These are phyloP conservation scores for Takashimella tepidaria DNA, from an alignment of 1,284 basidiomycete genomes.

Conservation along the genomic window DNA sequence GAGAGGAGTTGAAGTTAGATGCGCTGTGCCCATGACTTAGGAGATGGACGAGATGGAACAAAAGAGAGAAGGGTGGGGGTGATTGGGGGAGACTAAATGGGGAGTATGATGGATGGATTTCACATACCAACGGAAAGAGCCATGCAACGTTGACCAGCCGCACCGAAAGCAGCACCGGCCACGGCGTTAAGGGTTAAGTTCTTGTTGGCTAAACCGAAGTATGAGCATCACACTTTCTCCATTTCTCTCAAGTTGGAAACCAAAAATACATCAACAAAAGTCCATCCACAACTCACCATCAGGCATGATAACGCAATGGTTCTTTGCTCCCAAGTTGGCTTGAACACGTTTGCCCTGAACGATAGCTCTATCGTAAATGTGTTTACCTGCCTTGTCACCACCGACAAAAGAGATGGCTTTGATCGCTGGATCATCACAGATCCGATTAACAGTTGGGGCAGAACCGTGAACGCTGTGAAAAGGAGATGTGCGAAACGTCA, in stretches of 20 bases:
- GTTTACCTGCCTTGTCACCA: conserved; percentile 84
- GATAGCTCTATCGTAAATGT: conserved; percentile 73
- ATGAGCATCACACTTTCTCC: conserved; percentile 1
- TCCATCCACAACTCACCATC: conserved; percentile 58
- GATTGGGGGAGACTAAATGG: no score
- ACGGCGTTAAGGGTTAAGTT: conserved; percentile 91
- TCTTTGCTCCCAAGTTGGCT: conserved; percentile 95
- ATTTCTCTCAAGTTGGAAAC: conserved; percentile 2
- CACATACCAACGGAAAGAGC: conserved; percentile 75
- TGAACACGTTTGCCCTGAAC: conserved; percentile 75
- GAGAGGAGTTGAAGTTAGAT: neutral
- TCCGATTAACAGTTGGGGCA: conserved; percentile 82
- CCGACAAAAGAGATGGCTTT: conserved; percentile 98
- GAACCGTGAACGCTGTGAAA: conserved; percentile 78
- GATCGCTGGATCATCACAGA: conserved; percentile 87
- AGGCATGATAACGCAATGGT: conserved; percentile 91
- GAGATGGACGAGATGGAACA: no score
- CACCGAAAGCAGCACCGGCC: conserved; percentile 92
- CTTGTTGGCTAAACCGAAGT: conserved; percentile 71
- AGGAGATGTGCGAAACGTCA: neutral
- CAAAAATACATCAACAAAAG: neutral
- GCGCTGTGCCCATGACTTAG: no score
- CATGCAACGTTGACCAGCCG: conserved; percentile 97
- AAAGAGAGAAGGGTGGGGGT: no score
- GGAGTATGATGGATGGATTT: no score